A percentile compares a stretch with the other conserved stretches of the same genome.
phyloP scores from a whole-genome alignment of 164 flowering plant species.

The Annona squamosa region DNA sequence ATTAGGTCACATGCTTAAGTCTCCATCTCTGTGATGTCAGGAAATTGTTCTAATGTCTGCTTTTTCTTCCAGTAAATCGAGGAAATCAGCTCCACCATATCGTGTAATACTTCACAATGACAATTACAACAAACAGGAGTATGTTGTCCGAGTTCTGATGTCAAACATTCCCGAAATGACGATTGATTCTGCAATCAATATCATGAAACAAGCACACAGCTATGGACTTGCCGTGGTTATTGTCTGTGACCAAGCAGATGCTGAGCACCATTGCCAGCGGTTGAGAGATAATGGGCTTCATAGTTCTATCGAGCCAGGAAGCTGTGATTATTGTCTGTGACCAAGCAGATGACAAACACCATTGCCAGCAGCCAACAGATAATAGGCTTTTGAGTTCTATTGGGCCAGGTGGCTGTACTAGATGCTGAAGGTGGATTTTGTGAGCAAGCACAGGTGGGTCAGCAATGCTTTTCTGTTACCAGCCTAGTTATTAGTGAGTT shows the following conservation, averaged over 20 bases:
- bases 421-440: constrained; percentile 37
- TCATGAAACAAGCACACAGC: constrained; percentile 93
- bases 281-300: constrained; percentile 85
- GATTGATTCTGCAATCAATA: constrained; percentile 79
- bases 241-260: constrained; percentile 83
- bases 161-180: constrained; percentile 97
- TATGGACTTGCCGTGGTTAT: constrained; percentile 87
- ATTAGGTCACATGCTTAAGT: too few species aligned
- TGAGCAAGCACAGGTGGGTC: background rate
- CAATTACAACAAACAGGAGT: constrained; percentile 82
- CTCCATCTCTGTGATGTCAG: too few species aligned
- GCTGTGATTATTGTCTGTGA: constrained; percentile 76
- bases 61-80: constrained; percentile 55
- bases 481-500: background rate
- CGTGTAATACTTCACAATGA: constrained; percentile 89
- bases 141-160: constrained; percentile 94
- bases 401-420: constrained; percentile 79
- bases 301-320: constrained; percentile 91
- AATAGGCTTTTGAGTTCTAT: constrained; percentile 91
- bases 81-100: constrained; percentile 80
- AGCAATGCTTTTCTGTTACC: constrained; percentile 1
- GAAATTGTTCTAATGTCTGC: too few species aligned
- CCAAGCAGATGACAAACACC: constrained; percentile 90
- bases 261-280: constrained; percentile 90
- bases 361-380: constrained; percentile 82